Conservation (phyloP, 2,329 filamentous ascomycete species). For the Ustilaginoidea virens region DNA sequence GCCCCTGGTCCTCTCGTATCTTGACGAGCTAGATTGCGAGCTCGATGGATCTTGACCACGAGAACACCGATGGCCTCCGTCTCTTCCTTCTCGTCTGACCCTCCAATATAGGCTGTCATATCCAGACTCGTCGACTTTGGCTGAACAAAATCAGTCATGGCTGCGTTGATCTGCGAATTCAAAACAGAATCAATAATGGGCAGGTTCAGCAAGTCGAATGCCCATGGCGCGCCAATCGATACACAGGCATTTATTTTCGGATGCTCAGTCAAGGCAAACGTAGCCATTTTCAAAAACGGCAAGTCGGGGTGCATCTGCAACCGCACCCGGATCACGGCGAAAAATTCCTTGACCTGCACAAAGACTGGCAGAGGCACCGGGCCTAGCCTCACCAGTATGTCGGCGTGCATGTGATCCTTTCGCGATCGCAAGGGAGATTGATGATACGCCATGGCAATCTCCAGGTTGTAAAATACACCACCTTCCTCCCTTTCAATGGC, state of each 20-base stretch:
- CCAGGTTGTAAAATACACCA: neutral
- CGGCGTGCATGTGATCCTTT: neutral
- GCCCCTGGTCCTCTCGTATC: neutral
- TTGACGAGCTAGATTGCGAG: neutral
- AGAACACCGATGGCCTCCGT: neutral
- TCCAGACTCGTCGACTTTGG: neutral
- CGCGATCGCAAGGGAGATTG: neutral
- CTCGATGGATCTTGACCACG: neutral
- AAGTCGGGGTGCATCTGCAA: neutral
- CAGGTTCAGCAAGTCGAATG: neutral
- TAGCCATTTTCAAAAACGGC: neutral
- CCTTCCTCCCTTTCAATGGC: neutral
- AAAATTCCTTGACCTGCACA: neutral
- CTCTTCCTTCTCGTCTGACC: neutral
- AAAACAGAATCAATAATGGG: neutral
- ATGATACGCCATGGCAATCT: neutral
- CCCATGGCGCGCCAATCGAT: neutral
- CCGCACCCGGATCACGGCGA: neutral
- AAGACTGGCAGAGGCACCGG: neutral
- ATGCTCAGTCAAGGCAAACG: neutral
- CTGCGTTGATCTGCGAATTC: neutral
- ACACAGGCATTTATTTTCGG: neutral
- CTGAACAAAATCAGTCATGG: neutral
- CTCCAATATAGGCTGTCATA: neutral
- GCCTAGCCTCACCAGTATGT: neutral